Conservation (phyloP, 2,329 filamentous ascomycete species). For the Tricladium varicosporioides region DNA sequence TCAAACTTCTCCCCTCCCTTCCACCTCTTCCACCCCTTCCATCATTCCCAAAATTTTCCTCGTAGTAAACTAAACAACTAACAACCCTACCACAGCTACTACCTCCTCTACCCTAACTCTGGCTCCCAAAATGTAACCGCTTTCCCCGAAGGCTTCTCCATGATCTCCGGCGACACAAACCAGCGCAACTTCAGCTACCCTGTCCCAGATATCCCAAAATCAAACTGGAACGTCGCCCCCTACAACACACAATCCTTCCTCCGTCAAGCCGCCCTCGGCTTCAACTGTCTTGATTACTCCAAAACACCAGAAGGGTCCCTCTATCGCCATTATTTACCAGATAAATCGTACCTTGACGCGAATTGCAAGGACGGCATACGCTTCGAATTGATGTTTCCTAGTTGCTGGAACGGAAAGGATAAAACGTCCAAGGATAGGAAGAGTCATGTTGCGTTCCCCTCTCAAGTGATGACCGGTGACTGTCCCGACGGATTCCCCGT, state of each 20-base stretch:
- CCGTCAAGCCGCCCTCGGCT: constrained; percentile 79
- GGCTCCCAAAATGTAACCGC: constrained; percentile 60
- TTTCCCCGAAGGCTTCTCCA: constrained; percentile 75
- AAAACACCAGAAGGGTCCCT: constrained; percentile 55
- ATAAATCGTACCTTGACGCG: constrained; percentile 74
- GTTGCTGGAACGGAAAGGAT: constrained; percentile 80
- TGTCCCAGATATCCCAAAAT: constrained; percentile 66
- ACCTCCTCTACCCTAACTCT: constrained; percentile 66
- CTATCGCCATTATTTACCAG: constrained; percentile 77
- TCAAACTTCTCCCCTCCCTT: no score
- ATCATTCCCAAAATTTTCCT: no score
- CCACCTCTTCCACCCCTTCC: no score
- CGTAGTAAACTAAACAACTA: no score
- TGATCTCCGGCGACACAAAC: constrained; percentile 73
- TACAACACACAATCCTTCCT: constrained; percentile 67
- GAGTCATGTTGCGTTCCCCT: constrained; percentile 74
- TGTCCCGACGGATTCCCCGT: constrained; percentile 70
- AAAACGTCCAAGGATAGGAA: constrained; percentile 51
- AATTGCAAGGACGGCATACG: constrained; percentile 82
- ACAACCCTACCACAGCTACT: constrained; percentile 60
- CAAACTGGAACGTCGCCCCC: constrained; percentile 57
- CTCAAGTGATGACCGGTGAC: constrained; percentile 69
- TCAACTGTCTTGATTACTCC: constrained; percentile 90
- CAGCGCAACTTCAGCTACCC: constrained; percentile 68
- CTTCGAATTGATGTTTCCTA: constrained; percentile 83